Evolutionary conservation across 1,284 basidiomycete genomes (phyloP).

Genomic region (Naganishia liquefaciens): DNA sequence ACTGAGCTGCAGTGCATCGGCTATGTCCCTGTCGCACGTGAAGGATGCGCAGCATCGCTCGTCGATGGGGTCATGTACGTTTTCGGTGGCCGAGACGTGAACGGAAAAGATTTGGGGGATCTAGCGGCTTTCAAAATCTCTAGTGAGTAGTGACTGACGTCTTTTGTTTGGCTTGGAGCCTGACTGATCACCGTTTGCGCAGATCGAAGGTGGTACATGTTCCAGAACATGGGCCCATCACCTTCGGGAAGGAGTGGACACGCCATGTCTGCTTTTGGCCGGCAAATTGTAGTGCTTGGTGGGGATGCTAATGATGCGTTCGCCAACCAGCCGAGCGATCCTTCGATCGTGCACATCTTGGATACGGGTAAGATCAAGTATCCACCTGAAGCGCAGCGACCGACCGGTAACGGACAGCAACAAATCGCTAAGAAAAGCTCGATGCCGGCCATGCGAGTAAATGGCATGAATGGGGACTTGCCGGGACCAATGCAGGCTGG

Average conservation of each 20-base stretch:
- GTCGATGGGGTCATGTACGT: conserved; percentile 98
- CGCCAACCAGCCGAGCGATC: conserved; percentile 70
- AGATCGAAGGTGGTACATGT: conserved; percentile 89
- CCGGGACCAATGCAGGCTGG: conserved; percentile 7
- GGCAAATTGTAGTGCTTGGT: conserved; percentile 87
- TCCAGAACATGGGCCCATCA: conserved; percentile 97
- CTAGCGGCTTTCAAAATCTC: conserved; percentile 95
- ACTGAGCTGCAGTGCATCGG: conserved; percentile 94
- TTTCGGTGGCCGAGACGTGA: conserved; percentile 94
- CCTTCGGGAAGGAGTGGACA: conserved; percentile 90
- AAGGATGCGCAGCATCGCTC: conserved; percentile 93
- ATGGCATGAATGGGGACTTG: conserved; percentile 4
- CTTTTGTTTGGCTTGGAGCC: background rate
- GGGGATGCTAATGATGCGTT: conserved; percentile 70
- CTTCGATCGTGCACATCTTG: conserved; percentile 78
- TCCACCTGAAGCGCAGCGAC: conserved; percentile 58
- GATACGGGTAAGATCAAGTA: conserved; percentile 97
- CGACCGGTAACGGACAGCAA: conserved; percentile 21
- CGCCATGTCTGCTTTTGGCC: conserved; percentile 86
- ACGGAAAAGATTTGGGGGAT: conserved; percentile 94
- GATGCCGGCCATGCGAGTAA: conserved; percentile 30
- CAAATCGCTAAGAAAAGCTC: conserved; percentile 42
- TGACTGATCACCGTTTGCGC: conserved; percentile 60
- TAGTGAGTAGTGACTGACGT: conserved; percentile 64
- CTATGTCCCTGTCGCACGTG: conserved; percentile 92